Evolutionary conservation across 225 moss, liverwort and hornwort genomes (phyloP).

Genomic region (Polytrichum commune): DNA sequence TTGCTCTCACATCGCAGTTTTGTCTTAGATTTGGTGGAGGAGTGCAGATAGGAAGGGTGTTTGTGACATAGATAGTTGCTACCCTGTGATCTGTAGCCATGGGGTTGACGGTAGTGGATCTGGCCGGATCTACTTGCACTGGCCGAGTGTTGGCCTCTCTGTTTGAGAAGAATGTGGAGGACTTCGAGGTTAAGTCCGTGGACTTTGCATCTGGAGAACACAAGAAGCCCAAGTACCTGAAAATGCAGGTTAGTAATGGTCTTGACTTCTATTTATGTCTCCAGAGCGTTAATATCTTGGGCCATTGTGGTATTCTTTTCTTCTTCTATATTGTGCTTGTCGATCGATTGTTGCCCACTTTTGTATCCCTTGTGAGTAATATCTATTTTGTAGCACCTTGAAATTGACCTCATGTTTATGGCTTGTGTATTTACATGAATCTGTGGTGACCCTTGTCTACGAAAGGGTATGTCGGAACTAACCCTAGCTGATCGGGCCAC

Average conservation of each 20-base stretch:
- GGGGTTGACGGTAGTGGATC: background rate
- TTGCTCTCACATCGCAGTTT: too few relatives aligned
- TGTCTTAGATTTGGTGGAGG: too few relatives aligned
- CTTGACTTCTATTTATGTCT: too few relatives aligned
- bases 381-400: too few relatives aligned
- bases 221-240: constrained; percentile 10
- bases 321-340: too few relatives aligned
- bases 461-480: constrained; percentile 77
- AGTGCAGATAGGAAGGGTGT: too few relatives aligned
- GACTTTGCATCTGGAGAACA: constrained; percentile 2
- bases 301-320: too few relatives aligned
- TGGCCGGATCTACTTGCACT: constrained; percentile 1
- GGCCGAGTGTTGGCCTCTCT: constrained; percentile 1
- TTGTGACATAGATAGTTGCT: too few relatives aligned
- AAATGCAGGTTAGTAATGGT: background rate
- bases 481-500: constrained; percentile 93
- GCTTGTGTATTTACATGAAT: constrained; percentile 2
- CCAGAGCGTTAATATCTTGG: too few relatives aligned
- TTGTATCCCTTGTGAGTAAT: too few relatives aligned
- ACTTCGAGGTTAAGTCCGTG: constrained; percentile 3
- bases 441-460: constrained; percentile 23
- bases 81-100: background rate
- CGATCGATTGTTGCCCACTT: too few relatives aligned
- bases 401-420: background rate
- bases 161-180: constrained; percentile 12